These are phyloP conservation scores for Paramecium sexaurelia DNA, from an alignment of 73 alveolate genomes.

Conservation along the genomic window DNA sequence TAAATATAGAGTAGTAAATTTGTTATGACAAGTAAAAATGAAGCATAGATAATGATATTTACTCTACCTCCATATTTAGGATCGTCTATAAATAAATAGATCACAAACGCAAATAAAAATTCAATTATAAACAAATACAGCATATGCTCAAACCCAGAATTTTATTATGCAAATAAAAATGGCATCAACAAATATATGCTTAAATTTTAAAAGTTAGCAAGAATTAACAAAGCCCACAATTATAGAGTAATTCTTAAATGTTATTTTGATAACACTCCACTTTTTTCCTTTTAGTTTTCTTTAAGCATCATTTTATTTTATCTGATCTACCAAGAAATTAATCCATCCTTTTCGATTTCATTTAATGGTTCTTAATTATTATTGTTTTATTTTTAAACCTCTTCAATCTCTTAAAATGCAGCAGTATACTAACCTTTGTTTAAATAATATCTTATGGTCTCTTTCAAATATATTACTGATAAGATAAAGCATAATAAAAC, in stretches of 20 bases:
- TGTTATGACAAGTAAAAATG: background rate
- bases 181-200: conserved; percentile 48
- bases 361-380: background rate
- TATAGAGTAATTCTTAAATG: background rate
- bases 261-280: conserved; percentile 34
- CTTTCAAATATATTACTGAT: background rate
- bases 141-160: conserved; percentile 48
- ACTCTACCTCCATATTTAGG: conserved; percentile 62
- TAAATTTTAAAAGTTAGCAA: background rate
- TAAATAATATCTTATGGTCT: conserved; percentile 4
- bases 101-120: background rate
- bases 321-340: conserved; percentile 34
- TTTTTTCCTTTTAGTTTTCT: background rate
- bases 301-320: background rate
- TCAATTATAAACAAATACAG: conserved; percentile 8
- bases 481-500: background rate
- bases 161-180: background rate
- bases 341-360: conserved; percentile 29
- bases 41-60: background rate
- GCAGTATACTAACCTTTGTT: background rate
- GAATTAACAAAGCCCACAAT: conserved; percentile 24
- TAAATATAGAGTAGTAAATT: background rate
- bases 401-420: conserved; percentile 22
- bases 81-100: conserved; percentile 23
- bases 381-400: background rate